Base-by-base conservation (phyloP, 768 basidiomycete species). In the Suillus clintonianus region DNA sequence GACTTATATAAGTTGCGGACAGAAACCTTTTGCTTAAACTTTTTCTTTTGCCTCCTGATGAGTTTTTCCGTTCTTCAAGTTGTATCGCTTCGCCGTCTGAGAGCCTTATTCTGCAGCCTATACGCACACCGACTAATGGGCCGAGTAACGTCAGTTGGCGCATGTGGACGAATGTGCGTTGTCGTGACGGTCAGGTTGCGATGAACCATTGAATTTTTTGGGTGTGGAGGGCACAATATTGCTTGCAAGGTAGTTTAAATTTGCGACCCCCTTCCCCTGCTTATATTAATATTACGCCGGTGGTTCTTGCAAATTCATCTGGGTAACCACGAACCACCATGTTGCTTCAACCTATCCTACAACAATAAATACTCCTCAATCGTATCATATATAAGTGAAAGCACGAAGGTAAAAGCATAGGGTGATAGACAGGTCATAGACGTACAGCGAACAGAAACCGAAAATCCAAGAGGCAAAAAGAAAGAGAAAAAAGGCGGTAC, bases 1-100 rank as follows among this genome's bases (percentile, higher is more conserved):
- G 27, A 14, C 66, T 70, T 64, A 67, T 67, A 65, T 74, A 22
- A 37, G 27, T 43, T 17, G 8, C 41, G 10, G 13, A 14, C 13
- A 47, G 43, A 36, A 55, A 22, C 27, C 27, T 14, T 22, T 36
- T 39, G 17, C 47, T 15, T 41, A 22, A 1, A 17, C 59, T 1
- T 36, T 60, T 60, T n/a, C 30, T n/a, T 54, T 53, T 5, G 4
- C 39, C 1, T 41, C 13, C 13, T 53, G 19, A 53, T 32, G 17
- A n/a, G n/a, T n/a, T 4, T 19, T 51, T 32, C 51, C 9, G 17
- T 30, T 51, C 24, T 9, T 32, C 19, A 27, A 27, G 27, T 6
- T n/a, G 15, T 32, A 53, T n/a, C 30, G 5, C 30, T 19, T 32
- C 24, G 1, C 17, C 9, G 17, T 10, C 30, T 1, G 4, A 32